A percentile compares a stretch with the other conserved stretches of the same genome.
phyloP scores from a whole-genome alignment of 768 basidiomycete species.

The Rhodotorula babjevae region DNA sequence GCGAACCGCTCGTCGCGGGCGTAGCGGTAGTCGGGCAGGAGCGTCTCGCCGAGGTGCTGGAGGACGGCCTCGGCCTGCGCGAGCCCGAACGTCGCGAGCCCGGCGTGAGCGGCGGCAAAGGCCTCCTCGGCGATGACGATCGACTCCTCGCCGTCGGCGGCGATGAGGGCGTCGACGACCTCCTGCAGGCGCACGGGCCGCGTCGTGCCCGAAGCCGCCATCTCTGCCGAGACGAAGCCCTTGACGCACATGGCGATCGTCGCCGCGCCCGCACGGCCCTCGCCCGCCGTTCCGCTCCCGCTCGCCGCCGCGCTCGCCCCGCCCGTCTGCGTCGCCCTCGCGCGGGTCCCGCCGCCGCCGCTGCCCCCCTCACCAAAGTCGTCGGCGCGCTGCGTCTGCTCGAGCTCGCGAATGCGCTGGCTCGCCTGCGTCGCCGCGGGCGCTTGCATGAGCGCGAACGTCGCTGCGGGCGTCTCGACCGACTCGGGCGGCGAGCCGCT shows the following conservation, averaged over 20 bases:
- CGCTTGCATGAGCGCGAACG: background rate
- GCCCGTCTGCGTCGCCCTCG: background rate
- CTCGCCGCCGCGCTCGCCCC: background rate
- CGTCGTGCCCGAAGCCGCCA: constrained; percentile 33
- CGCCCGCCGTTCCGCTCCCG: background rate
- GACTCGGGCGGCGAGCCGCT: background rate
- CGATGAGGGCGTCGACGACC: constrained; percentile 41
- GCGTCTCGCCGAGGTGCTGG: constrained; percentile 52
- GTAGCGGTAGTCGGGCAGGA: constrained; percentile 58
- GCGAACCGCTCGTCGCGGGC: constrained; percentile 57
- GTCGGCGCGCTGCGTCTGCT: constrained; percentile 26
- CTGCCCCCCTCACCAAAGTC: constrained; percentile 36
- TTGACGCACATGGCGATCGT: constrained; percentile 9
- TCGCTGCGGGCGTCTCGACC: background rate
- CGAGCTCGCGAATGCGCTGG: constrained; percentile 21
- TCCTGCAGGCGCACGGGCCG: constrained; percentile 37
- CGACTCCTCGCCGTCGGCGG: constrained; percentile 51
- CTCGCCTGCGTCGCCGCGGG: constrained; percentile 14
- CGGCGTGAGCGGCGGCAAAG: constrained; percentile 56
- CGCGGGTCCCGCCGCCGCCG: constrained; percentile 1
- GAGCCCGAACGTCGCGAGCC: constrained; percentile 56
- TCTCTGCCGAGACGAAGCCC: constrained; percentile 29
- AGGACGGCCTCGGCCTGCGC: constrained; percentile 58
- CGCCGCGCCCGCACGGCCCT: constrained; percentile 1
- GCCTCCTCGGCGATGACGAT: constrained; percentile 61